Percentiles rank a stretch among this genome's conserved stretches.
These are phyloP conservation scores for Musa troglodytarum DNA, from an alignment of 176 grass and related monocot species.

Conservation along the genomic window DNA sequence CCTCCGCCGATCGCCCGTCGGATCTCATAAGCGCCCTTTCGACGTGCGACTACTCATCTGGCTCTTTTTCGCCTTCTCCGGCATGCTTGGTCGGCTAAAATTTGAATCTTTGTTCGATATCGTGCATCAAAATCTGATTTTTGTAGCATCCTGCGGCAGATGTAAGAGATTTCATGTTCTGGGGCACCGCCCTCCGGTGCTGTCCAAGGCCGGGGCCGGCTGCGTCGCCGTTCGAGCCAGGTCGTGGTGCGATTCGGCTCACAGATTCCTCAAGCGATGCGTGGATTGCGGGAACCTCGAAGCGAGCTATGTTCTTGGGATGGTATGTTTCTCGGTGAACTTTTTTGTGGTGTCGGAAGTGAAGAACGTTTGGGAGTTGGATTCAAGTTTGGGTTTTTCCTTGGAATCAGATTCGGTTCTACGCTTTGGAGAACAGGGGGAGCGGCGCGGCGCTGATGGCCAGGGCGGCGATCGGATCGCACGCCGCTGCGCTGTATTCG, in stretches of 20 bases:
- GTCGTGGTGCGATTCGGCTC: constrained; percentile 34
- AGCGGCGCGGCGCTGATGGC: constrained; percentile 32
- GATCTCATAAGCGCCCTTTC: constrained; percentile 32
- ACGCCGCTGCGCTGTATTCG: constrained; percentile 44
- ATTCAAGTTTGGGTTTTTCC: background rate
- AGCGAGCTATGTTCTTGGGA: constrained; percentile 59
- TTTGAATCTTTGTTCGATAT: background rate
- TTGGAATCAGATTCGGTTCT: constrained; percentile 37
- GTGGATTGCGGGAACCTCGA: constrained; percentile 45
- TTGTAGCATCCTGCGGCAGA: constrained; percentile 14
- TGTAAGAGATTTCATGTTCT: constrained; percentile 49
- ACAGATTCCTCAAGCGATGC: constrained; percentile 39
- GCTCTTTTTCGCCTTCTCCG: background rate
- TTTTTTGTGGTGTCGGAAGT: background rate
- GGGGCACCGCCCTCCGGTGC: constrained; percentile 19
- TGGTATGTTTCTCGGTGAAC: constrained; percentile 24
- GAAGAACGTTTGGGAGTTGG: background rate
- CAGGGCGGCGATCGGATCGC: constrained; percentile 30
- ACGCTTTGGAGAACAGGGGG: constrained; percentile 34
- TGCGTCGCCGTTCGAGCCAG: constrained; percentile 22
- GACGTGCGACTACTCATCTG: constrained; percentile 1
- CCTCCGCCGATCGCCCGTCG: constrained; percentile 13
- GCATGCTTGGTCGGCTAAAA: background rate
- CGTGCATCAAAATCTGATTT: background rate
- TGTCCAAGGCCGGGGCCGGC: constrained; percentile 27